phyloP scores from a whole-genome alignment of 345 rosid species.

The Turritis glabra region DNA sequence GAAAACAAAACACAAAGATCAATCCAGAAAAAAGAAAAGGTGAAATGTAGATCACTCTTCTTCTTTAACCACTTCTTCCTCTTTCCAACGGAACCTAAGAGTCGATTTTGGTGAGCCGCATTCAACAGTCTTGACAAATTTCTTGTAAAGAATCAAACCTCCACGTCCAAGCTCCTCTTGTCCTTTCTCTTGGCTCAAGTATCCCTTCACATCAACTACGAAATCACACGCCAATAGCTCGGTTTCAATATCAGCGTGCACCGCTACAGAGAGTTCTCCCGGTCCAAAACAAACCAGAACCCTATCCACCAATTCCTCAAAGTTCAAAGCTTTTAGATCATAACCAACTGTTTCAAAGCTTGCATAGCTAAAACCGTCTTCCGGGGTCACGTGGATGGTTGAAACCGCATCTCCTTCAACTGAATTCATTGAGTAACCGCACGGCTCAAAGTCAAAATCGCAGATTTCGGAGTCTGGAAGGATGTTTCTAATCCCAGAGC shows the following conservation, averaged over 20 bases:
- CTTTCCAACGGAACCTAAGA: constrained; percentile 58
- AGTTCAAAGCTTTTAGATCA: constrained; percentile 40
- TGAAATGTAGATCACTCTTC: constrained; percentile 30
- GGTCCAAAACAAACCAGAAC: constrained; percentile 68
- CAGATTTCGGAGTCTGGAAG: constrained; percentile 68
- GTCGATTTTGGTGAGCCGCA: constrained; percentile 55
- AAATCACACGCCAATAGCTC: constrained; percentile 31
- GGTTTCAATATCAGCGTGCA: constrained; percentile 47
- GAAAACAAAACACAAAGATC: neutral
- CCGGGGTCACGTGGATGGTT: constrained; percentile 80
- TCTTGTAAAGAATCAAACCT: constrained; percentile 59
- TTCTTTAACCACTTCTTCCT: constrained; percentile 49
- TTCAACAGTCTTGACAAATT: constrained; percentile 37
- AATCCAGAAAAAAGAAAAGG: neutral
- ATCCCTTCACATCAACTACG: constrained; percentile 49
- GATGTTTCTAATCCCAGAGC: constrained; percentile 74
- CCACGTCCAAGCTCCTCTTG: constrained; percentile 56
- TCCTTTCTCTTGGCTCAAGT: constrained; percentile 50
- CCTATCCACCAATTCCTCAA: constrained; percentile 52
- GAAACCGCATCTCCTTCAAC: constrained; percentile 71
- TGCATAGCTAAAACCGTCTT: constrained; percentile 81
- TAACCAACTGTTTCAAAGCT: constrained; percentile 79
- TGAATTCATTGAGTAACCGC: constrained; percentile 85
- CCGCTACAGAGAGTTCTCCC: constrained; percentile 56
- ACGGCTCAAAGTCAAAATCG: constrained; percentile 76